Evolutionary conservation across 2,329 filamentous ascomycete genomes (phyloP).

Genomic region (Colletotrichum sublineola): DNA sequence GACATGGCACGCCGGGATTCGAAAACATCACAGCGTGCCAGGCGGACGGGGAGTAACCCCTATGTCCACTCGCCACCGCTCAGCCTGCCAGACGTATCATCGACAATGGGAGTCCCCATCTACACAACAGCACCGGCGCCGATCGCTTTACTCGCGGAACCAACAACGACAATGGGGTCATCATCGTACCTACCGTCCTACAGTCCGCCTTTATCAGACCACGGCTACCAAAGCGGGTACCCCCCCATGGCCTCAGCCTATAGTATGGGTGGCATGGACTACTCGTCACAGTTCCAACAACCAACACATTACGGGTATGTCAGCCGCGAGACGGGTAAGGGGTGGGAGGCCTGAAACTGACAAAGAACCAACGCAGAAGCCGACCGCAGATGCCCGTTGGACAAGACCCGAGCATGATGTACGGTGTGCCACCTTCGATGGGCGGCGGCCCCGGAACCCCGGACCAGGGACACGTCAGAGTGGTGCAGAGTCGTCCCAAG

Average conservation of each 20-base stretch:
- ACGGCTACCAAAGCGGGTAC: conserved; percentile 50
- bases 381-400: conserved; percentile 55
- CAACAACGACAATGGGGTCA: conserved; percentile 58
- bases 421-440: conserved; percentile 56
- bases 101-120: conserved; percentile 59
- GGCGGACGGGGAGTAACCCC: conserved; percentile 63
- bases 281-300: conserved; percentile 52
- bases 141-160: conserved; percentile 65
- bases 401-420: conserved; percentile 59
- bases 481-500: conserved; percentile 85
- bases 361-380: conserved; percentile 47
- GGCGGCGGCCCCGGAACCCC: conserved; percentile 49
- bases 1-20: conserved; percentile 71
- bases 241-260: conserved; percentile 55
- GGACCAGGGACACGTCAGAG: conserved; percentile 68
- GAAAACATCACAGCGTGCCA: conserved; percentile 65
- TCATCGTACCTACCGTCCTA: conserved; percentile 65
- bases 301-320: conserved; percentile 58
- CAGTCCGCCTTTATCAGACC: conserved; percentile 62
- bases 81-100: conserved; percentile 58
- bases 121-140: conserved; percentile 66
- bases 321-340: not conserved
- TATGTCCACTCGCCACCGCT: conserved; percentile 58
- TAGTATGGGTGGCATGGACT: conserved; percentile 59
- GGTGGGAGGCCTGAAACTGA: conserved; percentile 13